phyloP scores from a whole-genome alignment of 75 land plant species.

The Azolla pinnata region DNA sequence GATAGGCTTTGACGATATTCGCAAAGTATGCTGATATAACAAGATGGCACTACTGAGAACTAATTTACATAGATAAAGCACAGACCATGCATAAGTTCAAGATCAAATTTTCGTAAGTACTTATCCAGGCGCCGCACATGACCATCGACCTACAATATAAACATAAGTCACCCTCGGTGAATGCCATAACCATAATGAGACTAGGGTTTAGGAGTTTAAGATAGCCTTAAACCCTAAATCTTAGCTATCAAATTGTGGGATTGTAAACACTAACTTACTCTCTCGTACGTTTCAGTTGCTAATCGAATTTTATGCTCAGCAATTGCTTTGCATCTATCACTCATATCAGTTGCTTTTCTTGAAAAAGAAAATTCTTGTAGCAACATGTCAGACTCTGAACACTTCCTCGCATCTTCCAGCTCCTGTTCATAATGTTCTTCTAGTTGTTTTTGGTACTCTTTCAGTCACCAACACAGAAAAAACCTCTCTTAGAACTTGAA shows the following conservation, averaged over 20 bases:
- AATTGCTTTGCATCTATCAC: neutral
- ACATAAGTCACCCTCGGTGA: too few species aligned
- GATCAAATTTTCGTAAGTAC: conserved; percentile 68
- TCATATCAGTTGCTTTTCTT: neutral
- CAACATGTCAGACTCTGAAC: neutral
- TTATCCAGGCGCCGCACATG: conserved; percentile 85
- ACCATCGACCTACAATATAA: conserved; percentile 78
- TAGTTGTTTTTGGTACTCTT: neutral
- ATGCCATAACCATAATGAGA: too few species aligned
- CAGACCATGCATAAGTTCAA: conserved; percentile 66
- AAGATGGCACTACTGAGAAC: neutral
- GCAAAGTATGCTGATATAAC: too few species aligned
- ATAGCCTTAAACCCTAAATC: too few species aligned
- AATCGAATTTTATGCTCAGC: neutral
- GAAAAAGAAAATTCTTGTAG: neutral
- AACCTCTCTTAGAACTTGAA: too few species aligned
- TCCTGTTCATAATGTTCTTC: neutral
- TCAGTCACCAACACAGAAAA: too few species aligned
- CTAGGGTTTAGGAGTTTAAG: too few species aligned
- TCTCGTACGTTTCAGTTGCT: neutral
- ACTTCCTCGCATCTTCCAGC: neutral
- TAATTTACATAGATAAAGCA: too few species aligned
- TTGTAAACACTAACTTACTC: too few species aligned
- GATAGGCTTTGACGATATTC: too few species aligned
- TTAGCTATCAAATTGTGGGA: too few species aligned